Evolutionary conservation across 176 grass and related monocot species (phyloP), one percentile per base, ranked within the genome.

Genomic region (Triticum timopheevii): DNA sequence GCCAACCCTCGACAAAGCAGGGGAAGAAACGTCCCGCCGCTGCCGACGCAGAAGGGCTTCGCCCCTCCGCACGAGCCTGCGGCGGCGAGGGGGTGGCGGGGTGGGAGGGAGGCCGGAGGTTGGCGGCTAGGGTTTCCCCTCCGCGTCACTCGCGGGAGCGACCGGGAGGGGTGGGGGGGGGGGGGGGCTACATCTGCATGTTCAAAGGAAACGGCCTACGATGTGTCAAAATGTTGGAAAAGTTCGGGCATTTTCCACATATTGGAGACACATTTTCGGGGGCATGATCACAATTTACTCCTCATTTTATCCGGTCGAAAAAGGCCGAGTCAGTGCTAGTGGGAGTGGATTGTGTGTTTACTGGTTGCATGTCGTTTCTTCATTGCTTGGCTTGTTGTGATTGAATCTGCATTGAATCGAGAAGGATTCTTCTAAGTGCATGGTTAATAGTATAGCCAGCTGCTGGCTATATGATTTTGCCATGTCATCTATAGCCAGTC

Each of bases 391-490:
- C 38, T 23, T 49, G 3, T 12, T 64, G 83, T 64, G 88, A 61
- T 65, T 72, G 83, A 86, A 74, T 72, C 35, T 22, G 62, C 30
- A 80, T 90, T 90, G 25, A 82, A 64, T 64, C 39, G 69, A 85
- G 59, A 61, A 42, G 61, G 77, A 27, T 85, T 89, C 81, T 85
- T 89, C 82, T 28, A 28, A 2, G n/a, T n/a, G 33, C 33, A 34
- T 34, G 33, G 33, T 34, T 34, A 34, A 34, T 4, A 34, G 33
- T 34, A 34, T 34, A 34, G 33, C 33, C 33, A 4, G 33, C 4
- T 34, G 33, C 33, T 34, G 33, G 33, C 33, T 34, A 34, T 34
- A 34, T 34, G 33, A 34, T 3, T 4, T 34, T 34, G 33, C 3
- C 5, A 5, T 4, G 5, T 4, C 33, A 34, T 34, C 33, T 34